These are phyloP conservation scores for Triticum dicoccoides DNA, from an alignment of 176 grass and related monocot species.

Conservation along the genomic window DNA sequence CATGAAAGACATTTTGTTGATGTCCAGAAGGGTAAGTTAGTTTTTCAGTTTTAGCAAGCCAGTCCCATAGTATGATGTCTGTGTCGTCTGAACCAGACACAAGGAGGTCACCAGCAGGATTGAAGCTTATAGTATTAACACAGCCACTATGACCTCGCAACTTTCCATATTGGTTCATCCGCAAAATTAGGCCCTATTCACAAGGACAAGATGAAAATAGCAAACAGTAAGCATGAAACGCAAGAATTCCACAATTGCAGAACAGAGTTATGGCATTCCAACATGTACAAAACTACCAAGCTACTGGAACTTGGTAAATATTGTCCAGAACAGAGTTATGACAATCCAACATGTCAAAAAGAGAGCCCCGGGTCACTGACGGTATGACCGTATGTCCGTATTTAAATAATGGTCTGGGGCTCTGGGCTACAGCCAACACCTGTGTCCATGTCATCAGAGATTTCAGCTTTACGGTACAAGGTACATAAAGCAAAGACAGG, in stretches of 20 bases:
- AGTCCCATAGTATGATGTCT: conserved; percentile 82
- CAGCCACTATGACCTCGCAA: conserved; percentile 71
- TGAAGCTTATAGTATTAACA: conserved; percentile 85
- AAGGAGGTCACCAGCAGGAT: conserved; percentile 56
- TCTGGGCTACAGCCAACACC: background rate
- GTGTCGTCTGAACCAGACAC: conserved; percentile 85
- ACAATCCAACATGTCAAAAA: conserved; percentile 10
- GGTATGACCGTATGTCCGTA: background rate
- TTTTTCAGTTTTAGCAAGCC: conserved; percentile 53
- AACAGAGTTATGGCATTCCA: background rate
- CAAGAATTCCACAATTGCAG: background rate
- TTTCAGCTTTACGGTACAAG: background rate
- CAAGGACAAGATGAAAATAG: background rate
- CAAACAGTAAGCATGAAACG: conserved; percentile 2
- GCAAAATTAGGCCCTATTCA: conserved; percentile 54
- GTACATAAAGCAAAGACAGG: background rate
- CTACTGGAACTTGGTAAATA: background rate
- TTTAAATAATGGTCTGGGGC: background rate
- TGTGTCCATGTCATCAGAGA: background rate
- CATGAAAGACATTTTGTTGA: conserved; percentile 73
- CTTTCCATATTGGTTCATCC: conserved; percentile 59
- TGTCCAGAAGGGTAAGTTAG: conserved; percentile 78
- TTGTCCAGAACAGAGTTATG: background rate
- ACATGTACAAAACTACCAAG: background rate
- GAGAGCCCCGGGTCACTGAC: too few species aligned